Base-by-base conservation (phyloP, 2,329 filamentous ascomycete genomes). In the Aureobasidium sp. region DNA sequence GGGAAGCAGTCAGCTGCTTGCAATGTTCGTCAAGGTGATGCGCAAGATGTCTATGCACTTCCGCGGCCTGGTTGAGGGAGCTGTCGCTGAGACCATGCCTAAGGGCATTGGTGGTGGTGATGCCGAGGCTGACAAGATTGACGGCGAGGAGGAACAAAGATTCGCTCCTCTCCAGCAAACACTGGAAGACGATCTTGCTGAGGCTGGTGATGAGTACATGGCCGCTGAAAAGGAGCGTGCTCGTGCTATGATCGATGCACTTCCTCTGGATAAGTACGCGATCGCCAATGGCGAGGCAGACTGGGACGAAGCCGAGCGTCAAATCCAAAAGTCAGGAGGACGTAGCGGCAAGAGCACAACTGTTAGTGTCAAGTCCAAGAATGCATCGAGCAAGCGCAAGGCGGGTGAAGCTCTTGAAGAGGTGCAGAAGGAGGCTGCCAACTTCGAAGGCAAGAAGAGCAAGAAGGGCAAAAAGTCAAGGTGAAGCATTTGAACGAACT, bases 1-100 rank as follows among this genome's bases (percentile, higher is more conserved):
- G 6, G 85, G 84, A 0, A 82, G 85, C 2, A 87, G 86, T 48
- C 94, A 97, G 77, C 79, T 97, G 3, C 81, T 99, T 65, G 92
- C 93, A 64, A 96, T 97, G 88, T 97, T 99, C 75, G 90, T 96
- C 74, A 99, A 99, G 80, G 88, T 96, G 64, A 82, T 97, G 64
- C 86, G 92, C 67, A 97, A 97, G 78, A 83, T 96, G 43, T 89
- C 89, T 2, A 81, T 83, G 2, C 84, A 92, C 71, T 94, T 99
- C 76, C 84, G 86, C 36, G 78, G 81, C 3, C 76, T 97, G 0
- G 82, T 97, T 2, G 84, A 91, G 46, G 85, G 84, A 3, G 91
- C 90, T 0, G 87, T 79, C 17, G 74, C 73, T 44, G 70, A 76
- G 63, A 72, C 69, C 0, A 73, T 81, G 70, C 78, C 78, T 2